Base-by-base conservation (phyloP, 2,329 filamentous ascomycete genomes). In the Aspergillus novoparasiticus region DNA sequence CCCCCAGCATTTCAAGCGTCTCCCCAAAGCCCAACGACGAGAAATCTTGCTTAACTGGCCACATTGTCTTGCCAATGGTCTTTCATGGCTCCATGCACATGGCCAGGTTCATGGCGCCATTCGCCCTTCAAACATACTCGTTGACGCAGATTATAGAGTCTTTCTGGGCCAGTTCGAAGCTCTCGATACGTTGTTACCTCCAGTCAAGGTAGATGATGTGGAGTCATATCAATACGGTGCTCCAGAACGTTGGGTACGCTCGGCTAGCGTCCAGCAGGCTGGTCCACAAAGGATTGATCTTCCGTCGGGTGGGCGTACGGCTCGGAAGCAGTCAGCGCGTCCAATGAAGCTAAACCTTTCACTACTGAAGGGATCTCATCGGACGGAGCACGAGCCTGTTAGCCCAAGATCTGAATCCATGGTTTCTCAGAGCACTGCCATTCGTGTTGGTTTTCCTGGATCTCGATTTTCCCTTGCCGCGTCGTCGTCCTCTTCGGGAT, bases 191-290 rank as follows among this genome's bases (percentile, higher is more conserved):
- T 82, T 88, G 32, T 81, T 87, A 43, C 79, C 78, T 57, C 83
- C 82, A 53, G 84, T 84, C 62, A 84, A 81, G 63, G 75, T 79
- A 19, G 81, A 85, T 63, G 83, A 85, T 55, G 82, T 84, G 48
- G 86, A 89, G 66, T 76, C 80, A 9, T 88, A 88, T 71, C 82
- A 87, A 51, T 88, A 89, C 68, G 81, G 82, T 5, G 82, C 86
- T 0, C 86, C 87, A 4, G 87, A 89, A 61, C 80, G 81, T 53
- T 83, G 81, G 79, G 75, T 74, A 56, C 79, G 73, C 57, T 77
- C 73, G 32, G 71, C 70, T 6, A 78, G 73, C 26, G 66, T 79
- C 6, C 77, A 78, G 51, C 79, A 75, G 70, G 70, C 67, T 53
- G 71, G 69, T 11, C 67, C 73, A 10, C 60, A 72, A 14, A 69